Percentiles rank a stretch among this genome's conserved stretches.
These are phyloP conservation scores for Fraxinus platypoda DNA, from an alignment of 305 asterid genomes.

Conservation along the genomic window DNA sequence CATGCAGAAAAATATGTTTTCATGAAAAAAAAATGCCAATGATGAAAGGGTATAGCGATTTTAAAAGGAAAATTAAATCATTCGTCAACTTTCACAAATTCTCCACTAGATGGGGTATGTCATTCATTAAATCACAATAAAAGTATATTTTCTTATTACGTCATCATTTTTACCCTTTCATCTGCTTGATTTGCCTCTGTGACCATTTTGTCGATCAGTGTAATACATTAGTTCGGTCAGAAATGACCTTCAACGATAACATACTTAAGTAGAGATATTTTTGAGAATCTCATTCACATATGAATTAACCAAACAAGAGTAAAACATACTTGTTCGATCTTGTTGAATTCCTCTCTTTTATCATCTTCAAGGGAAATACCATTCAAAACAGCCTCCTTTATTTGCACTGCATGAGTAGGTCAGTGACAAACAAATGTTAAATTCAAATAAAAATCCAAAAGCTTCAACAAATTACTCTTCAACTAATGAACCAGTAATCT, in stretches of 20 bases:
- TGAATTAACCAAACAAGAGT: neutral
- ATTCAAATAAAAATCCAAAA: neutral
- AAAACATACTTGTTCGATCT: conserved; percentile 75
- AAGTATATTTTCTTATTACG: neutral
- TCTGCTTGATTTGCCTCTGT: neutral
- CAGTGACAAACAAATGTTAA: conserved; percentile 19
- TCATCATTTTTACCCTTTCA: neutral
- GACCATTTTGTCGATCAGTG: neutral
- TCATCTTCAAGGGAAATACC: conserved; percentile 93
- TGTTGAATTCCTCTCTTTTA: conserved; percentile 80
- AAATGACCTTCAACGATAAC: neutral
- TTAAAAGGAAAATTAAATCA: neutral
- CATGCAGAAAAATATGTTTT: neutral
- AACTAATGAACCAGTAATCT: neutral
- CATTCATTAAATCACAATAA: neutral
- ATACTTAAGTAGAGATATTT: neutral
- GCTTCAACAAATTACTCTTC: neutral
- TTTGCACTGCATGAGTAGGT: conserved; percentile 58
- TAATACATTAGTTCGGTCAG: neutral
- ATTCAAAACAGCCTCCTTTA: conserved; percentile 87
- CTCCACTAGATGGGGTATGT: neutral
- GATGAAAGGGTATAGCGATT: neutral
- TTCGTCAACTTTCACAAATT: conserved; percentile 11
- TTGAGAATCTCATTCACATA: neutral
- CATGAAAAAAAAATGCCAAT: neutral